Evolutionary conservation across 148 eudicot genomes (phyloP).

Genomic region (Fallopia convolvulus): DNA sequence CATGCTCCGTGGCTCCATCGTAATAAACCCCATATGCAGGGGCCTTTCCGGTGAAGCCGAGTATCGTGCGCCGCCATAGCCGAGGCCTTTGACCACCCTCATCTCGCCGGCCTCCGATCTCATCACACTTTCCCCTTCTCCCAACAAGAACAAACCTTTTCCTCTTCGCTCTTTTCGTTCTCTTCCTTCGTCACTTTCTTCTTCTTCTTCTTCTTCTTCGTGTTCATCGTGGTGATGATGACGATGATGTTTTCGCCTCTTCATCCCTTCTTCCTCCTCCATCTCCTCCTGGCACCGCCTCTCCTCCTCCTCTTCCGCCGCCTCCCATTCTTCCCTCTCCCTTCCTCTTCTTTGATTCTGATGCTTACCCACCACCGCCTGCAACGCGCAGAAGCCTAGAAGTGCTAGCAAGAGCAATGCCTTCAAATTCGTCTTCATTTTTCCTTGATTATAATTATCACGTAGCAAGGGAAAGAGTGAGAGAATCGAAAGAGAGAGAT

Average conservation of each 20-base stretch:
- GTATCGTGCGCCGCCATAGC: conserved; percentile 21
- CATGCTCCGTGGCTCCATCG: conserved; percentile 70
- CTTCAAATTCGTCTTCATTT: conserved; percentile 18
- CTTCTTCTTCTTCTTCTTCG: conserved; percentile 10
- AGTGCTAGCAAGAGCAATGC: conserved; percentile 23
- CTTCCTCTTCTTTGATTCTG: conserved; percentile 7
- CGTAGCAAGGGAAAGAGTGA: no score
- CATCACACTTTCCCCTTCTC: conserved; percentile 43
- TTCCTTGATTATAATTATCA: not conserved
- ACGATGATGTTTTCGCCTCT: not conserved
- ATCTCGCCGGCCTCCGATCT: conserved; percentile 68
- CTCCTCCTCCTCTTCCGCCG: conserved; percentile 17
- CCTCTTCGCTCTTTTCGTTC: conserved; percentile 13
- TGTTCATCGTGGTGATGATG: not conserved
- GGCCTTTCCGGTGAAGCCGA: conserved; percentile 23
- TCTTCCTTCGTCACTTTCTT: conserved; percentile 10
- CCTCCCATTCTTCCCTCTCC: conserved; percentile 17
- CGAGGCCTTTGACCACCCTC: conserved; percentile 48
- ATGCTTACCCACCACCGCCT: conserved; percentile 16
- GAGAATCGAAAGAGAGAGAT: conserved; percentile 14
- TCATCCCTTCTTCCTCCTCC: conserved; percentile 17
- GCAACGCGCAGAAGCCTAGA: conserved; percentile 25
- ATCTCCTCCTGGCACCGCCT: conserved; percentile 18
- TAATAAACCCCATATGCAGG: conserved; percentile 69
- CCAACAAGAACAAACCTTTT: conserved; percentile 35